Conservation (phyloP, 306 rosid species). For the Vigna nakashimae region DNA sequence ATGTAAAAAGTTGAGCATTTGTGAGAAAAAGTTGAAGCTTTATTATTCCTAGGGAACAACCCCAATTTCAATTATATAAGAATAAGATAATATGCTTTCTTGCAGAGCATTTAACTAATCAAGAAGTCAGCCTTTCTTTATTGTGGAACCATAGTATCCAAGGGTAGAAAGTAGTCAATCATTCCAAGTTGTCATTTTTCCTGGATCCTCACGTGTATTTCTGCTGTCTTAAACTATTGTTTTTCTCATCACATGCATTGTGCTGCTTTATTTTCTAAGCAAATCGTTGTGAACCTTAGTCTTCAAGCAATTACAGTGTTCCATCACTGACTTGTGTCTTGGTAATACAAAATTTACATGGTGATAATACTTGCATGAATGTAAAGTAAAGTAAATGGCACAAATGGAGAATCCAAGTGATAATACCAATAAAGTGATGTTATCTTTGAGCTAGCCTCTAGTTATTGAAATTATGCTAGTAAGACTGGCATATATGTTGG, state of each 20-base stretch:
- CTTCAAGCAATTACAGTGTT: slow-evolving; percentile 21
- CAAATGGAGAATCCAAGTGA: slow-evolving; percentile 1
- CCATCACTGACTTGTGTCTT: neutral
- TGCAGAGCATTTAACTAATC: slow-evolving; percentile 36
- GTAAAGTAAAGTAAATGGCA: neutral
- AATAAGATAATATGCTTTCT: slow-evolving; percentile 29
- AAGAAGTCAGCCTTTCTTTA: slow-evolving; percentile 19
- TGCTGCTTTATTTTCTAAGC: slow-evolving; percentile 31
- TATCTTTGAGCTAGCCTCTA: neutral
- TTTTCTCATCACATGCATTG: slow-evolving; percentile 21
- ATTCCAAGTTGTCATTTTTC: slow-evolving; percentile 22
- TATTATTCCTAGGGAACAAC: slow-evolving; percentile 36
- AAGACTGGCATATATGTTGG: neutral
- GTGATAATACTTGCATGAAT: neutral
- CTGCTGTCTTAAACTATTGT: slow-evolving; percentile 23
- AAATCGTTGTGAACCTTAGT: neutral
- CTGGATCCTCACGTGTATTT: slow-evolving; percentile 40
- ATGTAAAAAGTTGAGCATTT: slow-evolving; percentile 36
- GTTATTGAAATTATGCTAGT: slow-evolving; percentile 4
- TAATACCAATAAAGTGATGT: neutral
- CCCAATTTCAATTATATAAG: slow-evolving; percentile 28
- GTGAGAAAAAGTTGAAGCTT: slow-evolving; percentile 37
- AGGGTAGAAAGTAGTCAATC: slow-evolving; percentile 29
- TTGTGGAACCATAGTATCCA: slow-evolving; percentile 33
- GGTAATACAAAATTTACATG: neutral